phyloP scores from a whole-genome alignment of 192 early-diverging fungal genomes.

The Umbelopsis ramanniana region DNA sequence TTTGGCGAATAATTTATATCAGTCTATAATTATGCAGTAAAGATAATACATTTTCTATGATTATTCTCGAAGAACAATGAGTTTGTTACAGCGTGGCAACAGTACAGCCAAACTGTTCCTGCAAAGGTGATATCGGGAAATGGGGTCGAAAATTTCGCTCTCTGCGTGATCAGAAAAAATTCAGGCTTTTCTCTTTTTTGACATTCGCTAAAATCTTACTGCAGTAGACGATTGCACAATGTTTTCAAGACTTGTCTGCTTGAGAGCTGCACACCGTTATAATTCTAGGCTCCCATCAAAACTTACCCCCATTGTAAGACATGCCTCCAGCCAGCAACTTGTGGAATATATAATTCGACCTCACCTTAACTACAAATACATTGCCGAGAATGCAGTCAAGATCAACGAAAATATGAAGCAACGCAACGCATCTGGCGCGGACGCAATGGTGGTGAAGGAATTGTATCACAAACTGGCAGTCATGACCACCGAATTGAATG shows the following conservation, averaged over 20 bases:
- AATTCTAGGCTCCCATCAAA: background rate
- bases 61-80: too few relatives aligned
- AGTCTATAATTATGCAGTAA: too few relatives aligned
- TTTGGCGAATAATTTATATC: background rate
- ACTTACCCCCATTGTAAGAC: background rate
- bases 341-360: slow-evolving; percentile 34
- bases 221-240: background rate
- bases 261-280: background rate
- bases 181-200: background rate
- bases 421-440: slow-evolving; percentile 29
- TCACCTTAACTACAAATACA: slow-evolving; percentile 30
- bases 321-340: background rate
- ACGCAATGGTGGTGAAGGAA: slow-evolving; percentile 15
- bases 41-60: too few relatives aligned
- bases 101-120: too few relatives aligned
- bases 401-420: slow-evolving; percentile 35
- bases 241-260: slow-evolving; percentile 5
- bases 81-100: too few relatives aligned
- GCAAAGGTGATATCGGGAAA: too few relatives aligned
- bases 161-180: too few relatives aligned
- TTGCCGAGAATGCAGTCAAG: slow-evolving; percentile 31
- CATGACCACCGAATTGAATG: slow-evolving; percentile 8
- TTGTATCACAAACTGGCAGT: slow-evolving; percentile 20
- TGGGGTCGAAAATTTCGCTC: too few relatives aligned
- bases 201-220: background rate